Conservation (phyloP, 2,329 filamentous ascomycete species). For the Coniochaeta ligniaria region DNA sequence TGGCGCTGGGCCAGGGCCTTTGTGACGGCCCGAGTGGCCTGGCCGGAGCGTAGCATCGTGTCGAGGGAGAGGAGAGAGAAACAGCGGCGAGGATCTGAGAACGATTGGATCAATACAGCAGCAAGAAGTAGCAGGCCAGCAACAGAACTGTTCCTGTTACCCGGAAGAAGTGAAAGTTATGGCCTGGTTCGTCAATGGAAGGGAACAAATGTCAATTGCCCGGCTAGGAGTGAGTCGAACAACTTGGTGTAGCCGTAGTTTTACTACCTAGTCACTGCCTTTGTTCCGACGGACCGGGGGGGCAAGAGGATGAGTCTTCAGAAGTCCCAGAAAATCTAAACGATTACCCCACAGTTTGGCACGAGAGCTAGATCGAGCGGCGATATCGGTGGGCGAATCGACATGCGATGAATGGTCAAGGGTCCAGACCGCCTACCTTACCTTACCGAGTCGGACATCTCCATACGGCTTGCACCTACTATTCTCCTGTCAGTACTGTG, state of each 20-base stretch:
- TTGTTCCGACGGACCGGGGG: not conserved
- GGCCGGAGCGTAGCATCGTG: constrained; percentile 41
- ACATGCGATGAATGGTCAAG: not conserved
- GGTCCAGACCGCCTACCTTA: not conserved
- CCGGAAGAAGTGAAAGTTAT: not conserved
- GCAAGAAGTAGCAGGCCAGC: not conserved
- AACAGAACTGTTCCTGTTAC: not conserved
- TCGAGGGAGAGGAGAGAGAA: not conserved
- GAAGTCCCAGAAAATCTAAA: not conserved
- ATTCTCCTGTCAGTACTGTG: too few relatives aligned
- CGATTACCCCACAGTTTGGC: not conserved
- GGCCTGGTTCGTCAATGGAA: not conserved
- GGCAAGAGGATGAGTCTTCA: not conserved
- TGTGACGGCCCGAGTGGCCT: constrained; percentile 38
- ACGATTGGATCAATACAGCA: not conserved
- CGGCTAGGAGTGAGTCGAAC: not conserved
- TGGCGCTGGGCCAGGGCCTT: constrained; percentile 31
- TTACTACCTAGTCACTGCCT: not conserved
- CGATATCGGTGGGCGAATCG: not conserved
- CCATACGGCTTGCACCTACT: not conserved
- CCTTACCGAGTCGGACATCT: not conserved
- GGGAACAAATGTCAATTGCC: not conserved
- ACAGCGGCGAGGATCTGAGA: not conserved
- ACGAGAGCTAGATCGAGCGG: not conserved
- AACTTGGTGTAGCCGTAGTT: not conserved